phyloP scores from a whole-genome alignment of 2,329 filamentous ascomycete genomes.

The Fusarium aywerte region DNA sequence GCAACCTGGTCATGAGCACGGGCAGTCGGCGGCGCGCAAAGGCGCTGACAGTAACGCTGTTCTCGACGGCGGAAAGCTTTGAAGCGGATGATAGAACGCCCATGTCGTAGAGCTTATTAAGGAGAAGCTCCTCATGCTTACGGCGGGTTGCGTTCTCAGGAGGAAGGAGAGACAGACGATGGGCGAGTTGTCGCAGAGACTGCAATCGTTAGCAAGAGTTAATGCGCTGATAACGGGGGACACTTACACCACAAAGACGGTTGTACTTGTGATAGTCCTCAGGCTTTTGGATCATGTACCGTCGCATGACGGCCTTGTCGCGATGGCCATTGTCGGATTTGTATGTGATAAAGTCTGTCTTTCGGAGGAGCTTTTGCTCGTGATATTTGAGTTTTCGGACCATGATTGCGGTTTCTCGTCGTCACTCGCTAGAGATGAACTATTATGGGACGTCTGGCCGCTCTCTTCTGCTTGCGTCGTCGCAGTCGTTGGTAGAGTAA shows the following conservation, averaged over 20 bases:
- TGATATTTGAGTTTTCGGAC: constrained; percentile 96
- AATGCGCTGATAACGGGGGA: constrained; percentile 35
- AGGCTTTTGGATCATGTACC: constrained; percentile 91
- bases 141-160: constrained; percentile 79
- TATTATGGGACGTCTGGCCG: background rate
- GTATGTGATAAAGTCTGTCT: constrained; percentile 94
- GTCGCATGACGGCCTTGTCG: constrained; percentile 79
- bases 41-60: constrained; percentile 87
- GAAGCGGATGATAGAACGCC: constrained; percentile 81
- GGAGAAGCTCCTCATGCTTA: constrained; percentile 86
- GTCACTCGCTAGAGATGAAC: background rate
- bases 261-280: constrained; percentile 81
- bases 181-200: constrained; percentile 89
- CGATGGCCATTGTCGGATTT: constrained; percentile 89
- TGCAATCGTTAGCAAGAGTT: constrained; percentile 48
- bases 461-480: background rate
- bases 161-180: constrained; percentile 85
- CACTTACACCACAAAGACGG: constrained; percentile 72
- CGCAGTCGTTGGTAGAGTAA: constrained; percentile 3
- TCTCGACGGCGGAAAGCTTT: constrained; percentile 86
- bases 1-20: constrained; percentile 88
- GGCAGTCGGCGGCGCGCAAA: constrained; percentile 86
- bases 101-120: constrained; percentile 94
- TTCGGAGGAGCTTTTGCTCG: constrained; percentile 93
- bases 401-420: constrained; percentile 66